Conservation (phyloP, 305 asterid genomes). For the Withania somnifera region DNA sequence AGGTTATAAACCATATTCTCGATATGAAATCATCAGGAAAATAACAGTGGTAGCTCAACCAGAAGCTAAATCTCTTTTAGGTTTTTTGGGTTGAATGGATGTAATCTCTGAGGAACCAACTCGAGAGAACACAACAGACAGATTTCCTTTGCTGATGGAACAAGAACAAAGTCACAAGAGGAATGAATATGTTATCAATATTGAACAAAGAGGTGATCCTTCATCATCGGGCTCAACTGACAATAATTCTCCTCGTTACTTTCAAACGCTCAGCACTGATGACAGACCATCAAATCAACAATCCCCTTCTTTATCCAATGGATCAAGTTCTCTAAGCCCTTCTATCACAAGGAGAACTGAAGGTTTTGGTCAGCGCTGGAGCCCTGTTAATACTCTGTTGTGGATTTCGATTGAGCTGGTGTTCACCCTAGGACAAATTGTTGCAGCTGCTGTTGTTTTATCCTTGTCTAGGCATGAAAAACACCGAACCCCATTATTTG, state of each 20-base stretch:
- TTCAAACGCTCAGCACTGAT: neutral
- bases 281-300: neutral
- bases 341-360: neutral
- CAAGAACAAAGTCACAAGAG: neutral
- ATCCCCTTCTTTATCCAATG: neutral
- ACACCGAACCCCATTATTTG: constrained; percentile 28
- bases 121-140: constrained; percentile 1
- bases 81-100: neutral
- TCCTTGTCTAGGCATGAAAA: constrained; percentile 23
- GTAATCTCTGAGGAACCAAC: constrained; percentile 2
- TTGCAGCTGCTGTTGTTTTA: constrained; percentile 26
- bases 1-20: neutral
- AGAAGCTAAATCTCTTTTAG: neutral
- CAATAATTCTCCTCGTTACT: neutral
- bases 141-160: constrained; percentile 10
- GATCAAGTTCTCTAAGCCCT: neutral
- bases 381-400: constrained; percentile 17
- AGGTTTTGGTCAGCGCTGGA: neutral
- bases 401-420: constrained; percentile 28
- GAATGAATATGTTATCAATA: neutral
- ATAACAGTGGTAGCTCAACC: neutral
- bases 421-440: constrained; percentile 26
- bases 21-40: neutral
- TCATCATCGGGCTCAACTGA: neutral
- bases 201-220: neutral